Conservation (phyloP, 176 grass and related monocot species). For the Juncus inflexus region DNA sequence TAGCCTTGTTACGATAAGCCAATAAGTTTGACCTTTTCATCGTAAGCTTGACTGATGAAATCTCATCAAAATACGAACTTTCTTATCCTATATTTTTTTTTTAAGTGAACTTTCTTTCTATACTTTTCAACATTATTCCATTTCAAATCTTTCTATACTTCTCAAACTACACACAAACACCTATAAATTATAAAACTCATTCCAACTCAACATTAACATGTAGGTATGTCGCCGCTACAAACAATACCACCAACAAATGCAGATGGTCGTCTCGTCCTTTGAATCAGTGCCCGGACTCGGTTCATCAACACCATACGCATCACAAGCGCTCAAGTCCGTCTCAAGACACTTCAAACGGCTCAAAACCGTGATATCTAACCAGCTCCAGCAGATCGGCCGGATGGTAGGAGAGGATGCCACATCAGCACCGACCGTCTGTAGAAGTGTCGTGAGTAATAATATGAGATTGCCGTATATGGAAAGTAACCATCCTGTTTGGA, state of each 20-base stretch:
- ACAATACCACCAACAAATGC: conserved; percentile 52
- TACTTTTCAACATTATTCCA: not conserved
- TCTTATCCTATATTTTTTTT: not conserved
- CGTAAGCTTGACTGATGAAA: not conserved
- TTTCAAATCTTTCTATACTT: not conserved
- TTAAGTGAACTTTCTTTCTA: not conserved
- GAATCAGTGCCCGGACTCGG: conserved; percentile 44
- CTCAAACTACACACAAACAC: no score
- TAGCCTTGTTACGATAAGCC: no score
- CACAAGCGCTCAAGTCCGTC: conserved; percentile 35
- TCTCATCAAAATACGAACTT: not conserved
- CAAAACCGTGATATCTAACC: conserved; percentile 38
- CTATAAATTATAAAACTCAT: no score
- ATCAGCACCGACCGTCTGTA: conserved; percentile 30
- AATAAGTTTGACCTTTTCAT: not conserved
- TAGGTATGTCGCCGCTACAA: conserved; percentile 48
- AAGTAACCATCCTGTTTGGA: conserved; percentile 45
- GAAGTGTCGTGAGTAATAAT: conserved; percentile 14
- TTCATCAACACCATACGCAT: conserved; percentile 40
- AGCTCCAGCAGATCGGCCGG: conserved; percentile 36
- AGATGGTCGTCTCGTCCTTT: conserved; percentile 52
- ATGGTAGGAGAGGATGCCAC: conserved; percentile 41
- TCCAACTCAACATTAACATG: not conserved
- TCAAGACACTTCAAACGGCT: conserved; percentile 40
- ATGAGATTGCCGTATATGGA: conserved; percentile 28